Base-by-base conservation (phyloP, 768 basidiomycete species). In the Hortiboletus flavorubellus region DNA sequence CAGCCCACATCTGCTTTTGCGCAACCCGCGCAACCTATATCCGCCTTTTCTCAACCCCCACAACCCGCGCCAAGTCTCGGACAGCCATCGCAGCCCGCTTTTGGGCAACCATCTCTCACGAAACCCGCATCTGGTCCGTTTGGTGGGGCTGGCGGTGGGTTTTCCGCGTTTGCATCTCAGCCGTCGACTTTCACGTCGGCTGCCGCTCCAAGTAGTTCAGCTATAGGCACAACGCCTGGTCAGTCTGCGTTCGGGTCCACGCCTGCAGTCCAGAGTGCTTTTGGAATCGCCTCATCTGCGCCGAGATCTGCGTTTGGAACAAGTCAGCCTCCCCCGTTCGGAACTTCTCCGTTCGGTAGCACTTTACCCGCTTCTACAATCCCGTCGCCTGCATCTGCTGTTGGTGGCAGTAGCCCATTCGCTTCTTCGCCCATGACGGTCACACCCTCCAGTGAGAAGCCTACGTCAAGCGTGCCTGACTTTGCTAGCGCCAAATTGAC, bases 71-170 rank as follows among this genome's bases (percentile, higher is more conserved):
- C 72, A 30, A 59, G 64, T 26, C 77, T 78, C 50, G 73, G 75
- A 4, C 71, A 74, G 42, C 49, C 60, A n/a, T 48, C 68, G 10
- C 68, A 74, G 53, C 63, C 73, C 5, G 68, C 67, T 29, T 75
- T 74, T n/a, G 67, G 71, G n/a, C 68, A 74, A 45, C 67, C 75
- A 2, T 64, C 65, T 33, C 53, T 82, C 23, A 76, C 83, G 53
- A 80, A 79, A 56, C 78, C 82, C 5, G 73, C 78, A 5, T 70
- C 77, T 6, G 81, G 82, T 3, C 80, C 80, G 2, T 86, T 86
- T 52, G 69, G 72, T 44, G 70, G 72, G 1, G 71, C 76, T 42
- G 66, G 77, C 2, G 73, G 78, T 15, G 79, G 72, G 4, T 83
- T 82, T 56, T 77, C 80, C 33, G 76, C 80, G 5, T 84, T 84